Base-by-base conservation (phyloP, 441 rosid species). In the Eutrema salsugineum region DNA sequence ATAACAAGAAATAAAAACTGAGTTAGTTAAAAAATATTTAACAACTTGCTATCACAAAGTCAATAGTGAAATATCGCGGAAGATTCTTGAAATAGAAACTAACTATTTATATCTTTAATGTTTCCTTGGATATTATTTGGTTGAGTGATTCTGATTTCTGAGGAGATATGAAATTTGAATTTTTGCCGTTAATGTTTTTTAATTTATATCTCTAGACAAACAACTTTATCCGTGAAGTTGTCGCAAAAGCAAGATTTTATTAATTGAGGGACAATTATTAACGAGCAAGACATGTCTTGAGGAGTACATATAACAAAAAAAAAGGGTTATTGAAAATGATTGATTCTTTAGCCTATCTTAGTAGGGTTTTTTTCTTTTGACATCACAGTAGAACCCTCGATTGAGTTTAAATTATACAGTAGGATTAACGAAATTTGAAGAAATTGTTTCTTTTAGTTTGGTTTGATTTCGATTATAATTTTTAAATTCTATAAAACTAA, bases 221-320 rank as follows among this genome's bases (percentile, higher is more conserved):
- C 48, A 66, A 32, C 55, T 48, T 28, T 59, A 66, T 50, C 62
- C 67, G 72, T 66, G 54, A 66, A 40, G 66, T 66, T 73, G 68
- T 73, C 55, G 48, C 53, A 66, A 66, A 60, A 67, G 68, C 33
- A 20, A 67, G 20, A 11, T 33, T 51, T 51, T 27, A 30, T 47
- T 47, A n/a, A 66, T 66, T 50, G 68, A 15, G 14, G 38, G 56
- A 42, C 56, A 74, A 74, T 66, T 49, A 74, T 59, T 57, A 40
- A 12, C 27, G 61, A 73, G 42, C 14, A 65, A 73, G 59, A 65
- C 71, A 65, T 65, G 66, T 15, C 66, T 73, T 73, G 77, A 66
- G 24, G 48, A 48, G 73, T 60, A 67, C 78, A 51, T 24, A 20
- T 74, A 74, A 67, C 68, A 35, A 70, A 50, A 40, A 40, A 20